phyloP scores from a whole-genome alignment of 129 eudicot genomes.

The Arctium minus region DNA sequence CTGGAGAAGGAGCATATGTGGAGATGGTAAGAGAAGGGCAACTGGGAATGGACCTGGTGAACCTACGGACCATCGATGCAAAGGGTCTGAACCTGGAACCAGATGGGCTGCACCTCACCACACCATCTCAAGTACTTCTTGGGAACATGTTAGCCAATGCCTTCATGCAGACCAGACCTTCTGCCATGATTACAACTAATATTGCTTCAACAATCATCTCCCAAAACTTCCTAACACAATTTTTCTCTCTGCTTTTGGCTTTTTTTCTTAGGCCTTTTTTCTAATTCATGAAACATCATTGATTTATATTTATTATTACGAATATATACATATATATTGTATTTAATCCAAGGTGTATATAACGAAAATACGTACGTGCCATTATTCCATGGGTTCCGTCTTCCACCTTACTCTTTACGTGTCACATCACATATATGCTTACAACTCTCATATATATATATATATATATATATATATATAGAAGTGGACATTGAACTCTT shows the following conservation, averaged over 20 bases:
- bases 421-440: not conserved
- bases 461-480: not conserved
- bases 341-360: not conserved
- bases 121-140: conserved; percentile 48
- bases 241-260: not conserved
- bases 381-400: not conserved
- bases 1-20: conserved; percentile 38
- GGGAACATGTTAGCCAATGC: conserved; percentile 50
- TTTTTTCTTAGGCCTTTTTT: not conserved
- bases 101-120: conserved; percentile 54
- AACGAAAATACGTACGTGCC: not conserved
- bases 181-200: not conserved
- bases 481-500: not conserved
- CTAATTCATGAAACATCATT: not conserved
- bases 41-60: conserved; percentile 37
- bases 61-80: conserved; percentile 47
- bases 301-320: not conserved
- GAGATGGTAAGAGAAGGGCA: conserved; percentile 62
- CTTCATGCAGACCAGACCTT: conserved; percentile 29
- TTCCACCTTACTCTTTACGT: not conserved
- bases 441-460: not conserved
- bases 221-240: not conserved
- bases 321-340: not conserved
- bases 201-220: not conserved
- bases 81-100: conserved; percentile 44